These are phyloP conservation scores for Penicillium thymicola DNA, from an alignment of 2,329 filamentous ascomycete species.

Conservation along the genomic window DNA sequence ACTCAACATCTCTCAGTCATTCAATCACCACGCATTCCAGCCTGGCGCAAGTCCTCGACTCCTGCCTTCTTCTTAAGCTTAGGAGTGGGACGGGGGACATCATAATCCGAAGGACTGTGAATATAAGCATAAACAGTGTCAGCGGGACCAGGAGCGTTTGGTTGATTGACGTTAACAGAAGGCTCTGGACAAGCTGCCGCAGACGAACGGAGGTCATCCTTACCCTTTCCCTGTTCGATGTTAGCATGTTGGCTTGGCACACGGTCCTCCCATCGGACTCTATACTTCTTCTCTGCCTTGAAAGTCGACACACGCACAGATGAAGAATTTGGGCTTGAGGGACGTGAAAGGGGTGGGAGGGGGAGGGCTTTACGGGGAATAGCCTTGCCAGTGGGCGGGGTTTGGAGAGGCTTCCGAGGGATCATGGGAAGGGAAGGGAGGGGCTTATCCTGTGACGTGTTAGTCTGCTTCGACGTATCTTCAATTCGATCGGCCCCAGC, in stretches of 20 bases:
- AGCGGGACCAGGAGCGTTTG: background rate
- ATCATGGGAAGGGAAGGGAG: background rate
- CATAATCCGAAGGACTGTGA: too few species aligned
- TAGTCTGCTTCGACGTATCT: background rate
- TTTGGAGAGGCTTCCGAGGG: background rate
- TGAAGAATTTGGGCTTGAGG: background rate
- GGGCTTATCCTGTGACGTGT: background rate
- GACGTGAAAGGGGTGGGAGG: background rate
- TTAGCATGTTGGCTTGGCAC: background rate
- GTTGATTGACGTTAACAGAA: background rate
- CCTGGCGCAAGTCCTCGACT: background rate
- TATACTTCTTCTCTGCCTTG: background rate
- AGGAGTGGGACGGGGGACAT: background rate
- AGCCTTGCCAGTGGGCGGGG: background rate
- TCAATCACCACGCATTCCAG: background rate
- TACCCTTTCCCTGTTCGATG: background rate
- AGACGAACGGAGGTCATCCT: background rate
- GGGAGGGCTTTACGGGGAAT: background rate
- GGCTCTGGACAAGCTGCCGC: background rate
- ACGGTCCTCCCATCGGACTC: background rate
- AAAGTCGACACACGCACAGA: background rate
- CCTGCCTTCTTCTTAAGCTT: background rate
- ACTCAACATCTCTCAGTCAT: background rate
- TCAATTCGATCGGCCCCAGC: too few species aligned
- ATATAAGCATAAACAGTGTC: background rate